Percentiles rank a stretch among this genome's conserved stretches.
phyloP scores from a whole-genome alignment of 2,329 filamentous ascomycete genomes.

The Xylaria sp. region DNA sequence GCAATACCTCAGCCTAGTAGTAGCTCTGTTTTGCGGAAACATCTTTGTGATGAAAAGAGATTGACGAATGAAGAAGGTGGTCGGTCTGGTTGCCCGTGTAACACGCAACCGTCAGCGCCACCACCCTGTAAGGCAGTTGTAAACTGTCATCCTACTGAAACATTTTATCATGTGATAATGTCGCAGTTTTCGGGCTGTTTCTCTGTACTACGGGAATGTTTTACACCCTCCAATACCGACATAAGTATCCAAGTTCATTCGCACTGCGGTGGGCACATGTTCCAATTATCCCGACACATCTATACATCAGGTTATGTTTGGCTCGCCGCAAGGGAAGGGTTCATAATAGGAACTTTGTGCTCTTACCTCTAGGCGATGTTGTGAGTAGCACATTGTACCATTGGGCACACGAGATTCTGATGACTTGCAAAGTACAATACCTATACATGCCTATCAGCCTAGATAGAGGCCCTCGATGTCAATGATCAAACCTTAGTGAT shows the following conservation, averaged over 20 bases:
- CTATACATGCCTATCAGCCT: not conserved
- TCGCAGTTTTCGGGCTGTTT: not conserved
- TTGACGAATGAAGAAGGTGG: constrained; percentile 4
- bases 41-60: too few relatives aligned
- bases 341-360: too few relatives aligned
- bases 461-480: not conserved
- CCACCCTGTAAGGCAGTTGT: not conserved
- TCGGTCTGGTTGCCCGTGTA: not conserved
- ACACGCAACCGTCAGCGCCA: not conserved
- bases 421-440: too few relatives aligned
- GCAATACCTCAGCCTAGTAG: not conserved
- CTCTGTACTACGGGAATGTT: not conserved
- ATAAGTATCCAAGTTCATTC: not conserved
- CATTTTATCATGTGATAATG: constrained; percentile 1
- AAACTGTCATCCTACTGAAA: not conserved
- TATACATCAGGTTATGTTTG: too few relatives aligned
- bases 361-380: too few relatives aligned
- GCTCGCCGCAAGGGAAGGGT: too few relatives aligned
- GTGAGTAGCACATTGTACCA: too few relatives aligned
- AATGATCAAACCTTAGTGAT: not conserved
- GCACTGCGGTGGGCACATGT: not conserved
- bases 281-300: not conserved
- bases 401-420: too few relatives aligned
- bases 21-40: too few relatives aligned
- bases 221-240: too few relatives aligned